Base-by-base conservation (phyloP, 2,329 filamentous ascomycete species). In the Ophiostoma quercus region DNA sequence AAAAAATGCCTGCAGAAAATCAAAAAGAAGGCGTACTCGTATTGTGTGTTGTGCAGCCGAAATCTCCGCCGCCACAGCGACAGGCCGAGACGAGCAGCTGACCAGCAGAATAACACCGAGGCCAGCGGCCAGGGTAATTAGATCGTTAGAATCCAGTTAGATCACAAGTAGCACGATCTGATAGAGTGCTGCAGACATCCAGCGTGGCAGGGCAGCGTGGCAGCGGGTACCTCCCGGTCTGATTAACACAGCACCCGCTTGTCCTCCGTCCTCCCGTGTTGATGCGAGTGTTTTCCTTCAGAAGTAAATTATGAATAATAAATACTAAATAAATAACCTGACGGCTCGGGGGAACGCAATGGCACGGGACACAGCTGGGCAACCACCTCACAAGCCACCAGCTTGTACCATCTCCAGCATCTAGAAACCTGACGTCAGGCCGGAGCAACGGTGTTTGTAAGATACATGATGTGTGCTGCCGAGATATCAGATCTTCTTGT, bases 201-300 rank as follows among this genome's bases (percentile, higher is more conserved):
- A 57, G 51, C 22, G 22, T 51, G 47, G 47, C 47, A 51, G 16
- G 16, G 47, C 47, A 51, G n/a, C 47, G n/a, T 29, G 51, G 51
- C 51, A 57, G 51, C 51, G 51, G 51, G 22, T 57, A 57, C 22
- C n/a, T 22, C 22, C 51, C 51, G 51, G 22, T 57, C 51, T 25
- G n/a, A 57, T 25, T 57, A 22, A n/a, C 22, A 47, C 51, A 57
- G 51, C 51, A 57, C 51, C 51, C 51, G 51, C 51, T 57, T 57
- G 51, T 57, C 51, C 51, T 29, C 51, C 51, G 22, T 57, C n/a
- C 51, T 57, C 51, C 51, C 51, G 51, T 57, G 12, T 6, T n/a
- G 6, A 54, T 54, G 1, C 1, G 25, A 29, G 25, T 54, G 19
- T 54, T n/a, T 54, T 16, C 3, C 1, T 7, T n/a, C 19, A 22